phyloP scores from a whole-genome alignment of 2,329 filamentous ascomycete genomes.

The Calonectria leucothoes region DNA sequence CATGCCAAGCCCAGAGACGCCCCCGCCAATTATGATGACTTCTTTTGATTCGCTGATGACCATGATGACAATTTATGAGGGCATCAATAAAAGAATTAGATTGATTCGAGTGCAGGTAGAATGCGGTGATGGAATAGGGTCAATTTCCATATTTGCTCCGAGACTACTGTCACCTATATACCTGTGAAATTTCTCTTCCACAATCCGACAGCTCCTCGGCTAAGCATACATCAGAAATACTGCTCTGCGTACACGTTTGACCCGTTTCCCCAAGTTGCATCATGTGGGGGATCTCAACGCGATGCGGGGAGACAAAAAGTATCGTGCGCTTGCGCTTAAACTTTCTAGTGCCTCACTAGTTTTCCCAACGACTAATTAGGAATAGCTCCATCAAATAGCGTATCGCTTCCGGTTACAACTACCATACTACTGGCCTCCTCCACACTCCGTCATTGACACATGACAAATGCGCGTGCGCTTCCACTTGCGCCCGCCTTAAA shows the following conservation, averaged over 20 bases:
- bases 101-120: not conserved
- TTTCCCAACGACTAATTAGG: not conserved
- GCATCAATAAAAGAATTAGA: not conserved
- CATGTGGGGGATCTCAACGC: not conserved
- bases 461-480: not conserved
- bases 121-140: not conserved
- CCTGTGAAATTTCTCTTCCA: not conserved
- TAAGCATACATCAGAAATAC: not conserved
- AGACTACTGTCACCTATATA: not conserved
- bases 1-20: conserved; percentile 30
- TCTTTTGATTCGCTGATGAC: not conserved
- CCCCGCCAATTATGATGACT: conserved; percentile 28
- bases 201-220: no score
- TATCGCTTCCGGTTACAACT: conserved; percentile 1
- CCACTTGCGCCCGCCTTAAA: not conserved
- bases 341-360: not conserved
- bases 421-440: not conserved
- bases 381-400: not conserved
- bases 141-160: not conserved
- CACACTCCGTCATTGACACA: not conserved
- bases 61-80: no score
- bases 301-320: not conserved
- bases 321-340: conserved; percentile 1
- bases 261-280: not conserved
- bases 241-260: not conserved